These are phyloP conservation scores for Fusarium euwallaceae DNA, from an alignment of 2,329 filamentous ascomycete species.

Conservation along the genomic window DNA sequence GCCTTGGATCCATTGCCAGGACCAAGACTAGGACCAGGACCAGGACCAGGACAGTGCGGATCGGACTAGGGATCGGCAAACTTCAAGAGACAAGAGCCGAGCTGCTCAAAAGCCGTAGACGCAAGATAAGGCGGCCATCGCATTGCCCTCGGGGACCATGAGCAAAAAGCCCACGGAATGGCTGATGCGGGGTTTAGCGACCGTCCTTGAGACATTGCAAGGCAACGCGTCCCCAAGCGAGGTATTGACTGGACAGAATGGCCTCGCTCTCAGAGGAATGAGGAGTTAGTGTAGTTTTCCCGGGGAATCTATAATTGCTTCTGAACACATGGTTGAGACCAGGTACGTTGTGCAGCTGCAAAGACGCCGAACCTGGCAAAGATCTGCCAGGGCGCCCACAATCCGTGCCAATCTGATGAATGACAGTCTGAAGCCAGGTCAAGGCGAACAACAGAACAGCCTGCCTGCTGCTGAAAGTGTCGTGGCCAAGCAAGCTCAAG, in stretches of 20 bases:
- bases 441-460: conserved; percentile 19
- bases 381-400: conserved; percentile 19
- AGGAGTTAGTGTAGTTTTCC: conserved; percentile 47
- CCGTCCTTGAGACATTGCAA: conserved; percentile 28
- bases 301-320: conserved; percentile 52
- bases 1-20: background rate
- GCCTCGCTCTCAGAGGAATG: conserved; percentile 20
- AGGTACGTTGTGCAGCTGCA: conserved; percentile 26
- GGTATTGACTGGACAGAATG: conserved; percentile 23
- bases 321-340: conserved; percentile 31
- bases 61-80: background rate
- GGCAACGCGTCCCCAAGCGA: conserved; percentile 12
- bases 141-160: conserved; percentile 3
- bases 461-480: conserved; percentile 9
- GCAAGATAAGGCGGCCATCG: conserved; percentile 5
- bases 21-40: too few relatives aligned
- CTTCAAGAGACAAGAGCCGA: background rate
- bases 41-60: conserved; percentile 9
- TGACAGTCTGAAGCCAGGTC: conserved; percentile 10
- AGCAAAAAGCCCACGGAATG: conserved; percentile 18
- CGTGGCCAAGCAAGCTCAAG: background rate
- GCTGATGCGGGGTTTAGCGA: conserved; percentile 36
- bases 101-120: background rate
- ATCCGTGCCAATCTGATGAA: background rate
- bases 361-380: conserved; percentile 9